A percentile compares a stretch with the other conserved stretches of the same genome.
These are phyloP conservation scores for Apiotrichum siamense DNA, from an alignment of 1,284 basidiomycete genomes.

Conservation along the genomic window DNA sequence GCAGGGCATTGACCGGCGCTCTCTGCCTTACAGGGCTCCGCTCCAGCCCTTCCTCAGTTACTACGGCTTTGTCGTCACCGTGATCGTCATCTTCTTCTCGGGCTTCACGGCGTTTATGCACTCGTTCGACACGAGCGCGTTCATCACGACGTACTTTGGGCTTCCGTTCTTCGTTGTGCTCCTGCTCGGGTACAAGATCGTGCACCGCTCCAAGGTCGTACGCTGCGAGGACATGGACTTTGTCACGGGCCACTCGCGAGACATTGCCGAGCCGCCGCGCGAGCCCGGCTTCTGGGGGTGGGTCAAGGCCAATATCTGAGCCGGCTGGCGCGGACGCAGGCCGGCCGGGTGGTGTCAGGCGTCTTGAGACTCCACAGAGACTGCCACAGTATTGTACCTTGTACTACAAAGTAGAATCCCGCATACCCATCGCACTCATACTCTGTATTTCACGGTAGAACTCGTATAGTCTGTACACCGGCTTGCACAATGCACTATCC, in stretches of 20 bases:
- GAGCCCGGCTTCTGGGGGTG: conserved; percentile 21
- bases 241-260: conserved; percentile 13
- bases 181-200: conserved; percentile 15
- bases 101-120: conserved; percentile 23
- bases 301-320: conserved; percentile 16
- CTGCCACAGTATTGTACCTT: no score
- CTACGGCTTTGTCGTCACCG: conserved; percentile 13
- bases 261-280: conserved; percentile 14
- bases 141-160: conserved; percentile 28
- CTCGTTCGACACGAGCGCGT: conserved; percentile 32
- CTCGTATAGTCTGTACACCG: no score
- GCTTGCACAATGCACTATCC: no score
- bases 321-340: no score
- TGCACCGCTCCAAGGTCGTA: conserved; percentile 2
- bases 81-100: conserved; percentile 28
- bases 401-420: no score
- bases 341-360: no score
- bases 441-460: no score
- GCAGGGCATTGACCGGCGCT: conserved; percentile 54
- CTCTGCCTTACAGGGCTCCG: conserved; percentile 60
- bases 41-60: conserved; percentile 39
- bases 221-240: conserved; percentile 13
- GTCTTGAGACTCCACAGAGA: no score
- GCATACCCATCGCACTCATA: no score
- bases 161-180: conserved; percentile 24